phyloP scores from a whole-genome alignment of 345 rosid genomes.

The Citrus medica region DNA sequence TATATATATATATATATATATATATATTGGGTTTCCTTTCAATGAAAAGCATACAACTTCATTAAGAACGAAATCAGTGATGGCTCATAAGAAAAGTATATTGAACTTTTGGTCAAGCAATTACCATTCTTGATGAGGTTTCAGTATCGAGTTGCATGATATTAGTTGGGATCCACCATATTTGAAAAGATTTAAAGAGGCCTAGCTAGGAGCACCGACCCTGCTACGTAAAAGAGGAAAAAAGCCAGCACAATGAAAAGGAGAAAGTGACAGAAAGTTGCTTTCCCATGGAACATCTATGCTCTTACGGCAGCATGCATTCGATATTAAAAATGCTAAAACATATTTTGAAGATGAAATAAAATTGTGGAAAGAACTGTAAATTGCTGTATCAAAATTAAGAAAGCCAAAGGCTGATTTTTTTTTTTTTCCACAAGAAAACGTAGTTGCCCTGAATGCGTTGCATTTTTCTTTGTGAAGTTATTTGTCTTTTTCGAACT shows the following conservation, averaged over 20 bases:
- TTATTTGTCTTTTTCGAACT: not conserved
- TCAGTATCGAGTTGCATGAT: not conserved
- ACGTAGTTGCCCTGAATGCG: not conserved
- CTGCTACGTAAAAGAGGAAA: not conserved
- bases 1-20: no score
- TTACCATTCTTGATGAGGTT: not conserved
- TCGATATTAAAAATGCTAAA: no score
- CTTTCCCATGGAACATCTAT: constrained; percentile 4
- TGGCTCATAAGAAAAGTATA: no score
- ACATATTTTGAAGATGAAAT: no score
- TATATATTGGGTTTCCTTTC: no score
- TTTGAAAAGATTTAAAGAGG: not conserved
- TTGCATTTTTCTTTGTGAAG: not conserved
- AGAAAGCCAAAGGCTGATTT: no score
- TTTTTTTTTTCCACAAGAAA: no score
- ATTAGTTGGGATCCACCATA: not conserved
- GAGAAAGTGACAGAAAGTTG: not conserved
- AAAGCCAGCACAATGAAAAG: not conserved
- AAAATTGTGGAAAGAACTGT: no score
- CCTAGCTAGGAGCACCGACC: not conserved
- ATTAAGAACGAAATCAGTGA: no score
- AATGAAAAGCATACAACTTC: no score
- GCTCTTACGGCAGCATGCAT: not conserved
- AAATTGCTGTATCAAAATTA: no score
- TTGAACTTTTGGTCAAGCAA: no score